phyloP scores from a whole-genome alignment of 1,284 basidiomycete genomes.

The Marasmius oreades region DNA sequence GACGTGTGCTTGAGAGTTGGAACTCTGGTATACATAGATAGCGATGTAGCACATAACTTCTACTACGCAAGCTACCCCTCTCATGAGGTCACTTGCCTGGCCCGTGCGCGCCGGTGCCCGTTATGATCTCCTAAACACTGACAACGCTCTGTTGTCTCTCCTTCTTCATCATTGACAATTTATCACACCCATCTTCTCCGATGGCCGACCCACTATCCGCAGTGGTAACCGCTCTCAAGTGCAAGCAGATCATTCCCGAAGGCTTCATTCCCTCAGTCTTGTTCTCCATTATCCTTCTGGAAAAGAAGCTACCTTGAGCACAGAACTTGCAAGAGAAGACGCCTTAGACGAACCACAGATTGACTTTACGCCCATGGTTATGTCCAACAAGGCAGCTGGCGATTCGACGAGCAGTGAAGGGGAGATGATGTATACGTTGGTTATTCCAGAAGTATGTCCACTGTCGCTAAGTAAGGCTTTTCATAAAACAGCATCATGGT shows the following conservation, averaged over 20 bases:
- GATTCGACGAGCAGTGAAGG: conserved; percentile 16
- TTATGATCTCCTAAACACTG: too few relatives aligned
- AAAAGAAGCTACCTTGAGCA: conserved; percentile 46
- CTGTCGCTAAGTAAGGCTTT: neutral
- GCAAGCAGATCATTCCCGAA: conserved; percentile 46
- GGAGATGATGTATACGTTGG: conserved; percentile 54
- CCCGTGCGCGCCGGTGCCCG: too few relatives aligned
- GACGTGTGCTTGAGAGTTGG: too few relatives aligned
- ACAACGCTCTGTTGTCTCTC: too few relatives aligned
- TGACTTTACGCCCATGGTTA: conserved; percentile 43
- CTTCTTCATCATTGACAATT: too few relatives aligned
- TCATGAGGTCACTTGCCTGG: too few relatives aligned
- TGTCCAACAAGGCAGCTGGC: conserved; percentile 28
- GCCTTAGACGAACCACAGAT: conserved; percentile 52
- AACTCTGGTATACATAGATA: too few relatives aligned
- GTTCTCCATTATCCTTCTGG: conserved; percentile 53
- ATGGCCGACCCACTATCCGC: conserved; percentile 35
- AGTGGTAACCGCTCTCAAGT: conserved; percentile 36
- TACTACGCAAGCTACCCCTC: too few relatives aligned
- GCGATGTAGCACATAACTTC: too few relatives aligned
- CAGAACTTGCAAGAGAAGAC: conserved; percentile 42
- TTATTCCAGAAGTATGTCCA: conserved; percentile 40
- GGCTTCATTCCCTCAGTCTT: conserved; percentile 47
- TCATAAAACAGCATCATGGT: conserved; percentile 51
- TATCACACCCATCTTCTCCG: neutral